Percentiles rank a stretch among this genome's conserved stretches.
Conservation (phyloP, 352 stramenopile species). For the Pythium utonaiense region DNA sequence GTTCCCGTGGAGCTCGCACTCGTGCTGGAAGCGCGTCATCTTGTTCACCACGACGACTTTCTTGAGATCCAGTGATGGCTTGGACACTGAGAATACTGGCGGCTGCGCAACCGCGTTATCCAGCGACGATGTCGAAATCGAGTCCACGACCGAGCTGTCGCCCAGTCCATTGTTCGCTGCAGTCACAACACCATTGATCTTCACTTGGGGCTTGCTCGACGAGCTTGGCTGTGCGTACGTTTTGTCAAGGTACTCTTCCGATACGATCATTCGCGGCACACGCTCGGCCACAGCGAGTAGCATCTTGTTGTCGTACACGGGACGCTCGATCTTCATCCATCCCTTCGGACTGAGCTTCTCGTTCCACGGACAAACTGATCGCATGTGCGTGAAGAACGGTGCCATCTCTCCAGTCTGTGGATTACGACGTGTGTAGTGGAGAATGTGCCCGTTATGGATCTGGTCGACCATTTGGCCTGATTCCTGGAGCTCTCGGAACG, state of each 20-base stretch:
- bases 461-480: slow-evolving; percentile 85
- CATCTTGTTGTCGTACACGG: slow-evolving; percentile 88
- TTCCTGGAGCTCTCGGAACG: slow-evolving; percentile 82
- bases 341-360: slow-evolving; percentile 85
- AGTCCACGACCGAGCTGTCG: not conserved
- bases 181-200: slow-evolving; percentile 11
- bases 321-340: slow-evolving; percentile 87
- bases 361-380: slow-evolving; percentile 89
- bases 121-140: not conserved
- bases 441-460: slow-evolving; percentile 87
- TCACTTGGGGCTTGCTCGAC: slow-evolving; percentile 7
- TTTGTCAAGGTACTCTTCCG: slow-evolving; percentile 85
- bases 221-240: slow-evolving; percentile 51
- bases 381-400: slow-evolving; percentile 87
- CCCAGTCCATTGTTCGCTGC: slow-evolving; percentile 14
- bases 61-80: slow-evolving; percentile 57
- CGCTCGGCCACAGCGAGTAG: slow-evolving; percentile 79
- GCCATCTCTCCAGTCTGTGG: slow-evolving; percentile 67
- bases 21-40: slow-evolving; percentile 84
- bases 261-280: slow-evolving; percentile 86
- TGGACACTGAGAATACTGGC: slow-evolving; percentile 42
- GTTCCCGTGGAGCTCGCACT: slow-evolving; percentile 78
- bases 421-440: slow-evolving; percentile 83
- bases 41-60: slow-evolving; percentile 88
- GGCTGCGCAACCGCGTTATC: slow-evolving; percentile 20